Evolutionary conservation across 805 yeast species (phyloP).

Genomic region (Candida sonorensis): DNA sequence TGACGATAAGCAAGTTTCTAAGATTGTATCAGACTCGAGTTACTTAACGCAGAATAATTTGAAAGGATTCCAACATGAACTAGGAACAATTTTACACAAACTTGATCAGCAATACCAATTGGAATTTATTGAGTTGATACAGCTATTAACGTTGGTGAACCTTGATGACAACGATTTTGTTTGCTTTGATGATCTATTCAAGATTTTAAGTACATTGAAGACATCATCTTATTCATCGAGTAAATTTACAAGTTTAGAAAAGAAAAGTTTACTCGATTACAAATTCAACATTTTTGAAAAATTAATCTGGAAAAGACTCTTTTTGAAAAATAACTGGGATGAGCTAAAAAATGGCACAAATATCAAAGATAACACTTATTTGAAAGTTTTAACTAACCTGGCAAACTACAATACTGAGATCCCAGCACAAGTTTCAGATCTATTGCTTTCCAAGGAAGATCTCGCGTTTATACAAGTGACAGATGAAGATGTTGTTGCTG

Average conservation of each 20-base stretch:
- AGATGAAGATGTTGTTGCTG: conserved; percentile 4
- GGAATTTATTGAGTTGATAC: conserved; percentile 39
- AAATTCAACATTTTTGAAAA: conserved; percentile 18
- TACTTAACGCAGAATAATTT: conserved; percentile 19
- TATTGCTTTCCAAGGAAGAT: conserved; percentile 10
- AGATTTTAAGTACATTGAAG: conserved; percentile 39
- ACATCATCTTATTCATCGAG: conserved; percentile 16
- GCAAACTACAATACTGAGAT: conserved; percentile 6
- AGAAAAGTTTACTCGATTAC: not conserved
- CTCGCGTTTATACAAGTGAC: conserved; percentile 5
- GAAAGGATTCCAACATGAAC: conserved; percentile 7
- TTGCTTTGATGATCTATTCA: conserved; percentile 41
- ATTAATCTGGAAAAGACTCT: conserved; percentile 53
- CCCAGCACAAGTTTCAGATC: conserved; percentile 7
- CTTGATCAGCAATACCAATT: conserved; percentile 35
- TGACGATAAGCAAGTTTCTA: too few relatives aligned
- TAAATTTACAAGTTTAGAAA: not conserved
- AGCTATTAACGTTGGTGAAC: conserved; percentile 36
- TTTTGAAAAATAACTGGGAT: conserved; percentile 48
- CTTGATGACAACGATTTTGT: conserved; percentile 43
- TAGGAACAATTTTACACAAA: conserved; percentile 17
- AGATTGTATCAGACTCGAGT: conserved; percentile 12
- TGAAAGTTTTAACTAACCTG: conserved; percentile 9
- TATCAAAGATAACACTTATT: conserved; percentile 9
- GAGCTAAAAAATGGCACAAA: conserved; percentile 19